phyloP scores from a whole-genome alignment of 257 asterid genomes.

The Eucommia ulmoides region DNA sequence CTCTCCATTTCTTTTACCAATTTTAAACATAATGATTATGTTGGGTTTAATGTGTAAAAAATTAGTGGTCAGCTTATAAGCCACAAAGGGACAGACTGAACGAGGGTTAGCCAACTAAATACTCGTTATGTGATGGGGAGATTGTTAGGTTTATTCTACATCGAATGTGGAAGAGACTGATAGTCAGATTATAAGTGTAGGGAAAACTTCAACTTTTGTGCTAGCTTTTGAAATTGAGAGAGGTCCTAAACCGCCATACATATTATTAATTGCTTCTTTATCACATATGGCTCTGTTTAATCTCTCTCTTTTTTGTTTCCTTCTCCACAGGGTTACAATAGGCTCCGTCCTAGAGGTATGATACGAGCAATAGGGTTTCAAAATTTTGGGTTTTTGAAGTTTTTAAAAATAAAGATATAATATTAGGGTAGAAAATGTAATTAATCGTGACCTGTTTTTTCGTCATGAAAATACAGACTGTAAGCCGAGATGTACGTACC shows the following conservation, averaged over 20 bases:
- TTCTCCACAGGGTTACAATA: conserved; percentile 17
- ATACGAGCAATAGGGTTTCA: too few relatives aligned
- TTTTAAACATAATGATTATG: background rate
- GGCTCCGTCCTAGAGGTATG: conserved; percentile 18
- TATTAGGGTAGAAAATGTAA: too few relatives aligned
- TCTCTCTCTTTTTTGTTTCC: background rate
- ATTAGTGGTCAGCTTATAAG: background rate
- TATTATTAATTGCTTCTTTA: too few relatives aligned
- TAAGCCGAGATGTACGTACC: conserved; percentile 22
- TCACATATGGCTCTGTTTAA: background rate
- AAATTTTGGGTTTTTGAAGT: too few relatives aligned
- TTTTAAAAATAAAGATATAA: too few relatives aligned
- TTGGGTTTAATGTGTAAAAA: background rate
- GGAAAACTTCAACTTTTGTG: too few relatives aligned
- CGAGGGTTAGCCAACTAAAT: background rate
- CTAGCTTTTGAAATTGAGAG: too few relatives aligned
- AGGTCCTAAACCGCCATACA: too few relatives aligned
- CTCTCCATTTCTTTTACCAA: background rate
- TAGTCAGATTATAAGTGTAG: too few relatives aligned
- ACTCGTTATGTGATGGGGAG: background rate
- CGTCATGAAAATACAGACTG: conserved; percentile 14
- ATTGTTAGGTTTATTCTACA: too few relatives aligned
- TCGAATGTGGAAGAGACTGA: too few relatives aligned
- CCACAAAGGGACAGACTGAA: background rate
- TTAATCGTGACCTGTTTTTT: too few relatives aligned